phyloP scores from a whole-genome alignment of 2,329 filamentous ascomycete genomes.

The Venturia carpophila region DNA sequence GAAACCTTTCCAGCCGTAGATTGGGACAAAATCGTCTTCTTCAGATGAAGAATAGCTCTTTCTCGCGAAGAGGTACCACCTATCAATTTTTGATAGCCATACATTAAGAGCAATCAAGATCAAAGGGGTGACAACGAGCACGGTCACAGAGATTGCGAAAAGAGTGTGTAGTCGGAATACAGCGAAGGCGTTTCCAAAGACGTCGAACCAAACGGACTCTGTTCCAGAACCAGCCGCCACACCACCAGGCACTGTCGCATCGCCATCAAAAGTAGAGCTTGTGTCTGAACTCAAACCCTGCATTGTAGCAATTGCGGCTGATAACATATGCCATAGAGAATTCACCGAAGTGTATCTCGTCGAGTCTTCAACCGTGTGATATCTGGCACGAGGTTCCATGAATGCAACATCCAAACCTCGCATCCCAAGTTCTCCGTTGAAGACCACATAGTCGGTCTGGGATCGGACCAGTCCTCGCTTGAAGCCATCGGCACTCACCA shows the following conservation, averaged over 20 bases:
- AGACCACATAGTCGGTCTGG: constrained; percentile 83
- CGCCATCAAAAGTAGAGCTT: constrained; percentile 57
- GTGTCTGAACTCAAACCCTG: constrained; percentile 62
- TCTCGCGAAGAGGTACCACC: constrained; percentile 79
- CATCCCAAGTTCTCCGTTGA: constrained; percentile 67
- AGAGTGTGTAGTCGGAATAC: constrained; percentile 73
- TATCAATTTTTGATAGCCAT: constrained; percentile 62
- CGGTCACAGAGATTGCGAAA: constrained; percentile 77
- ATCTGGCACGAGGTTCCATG: constrained; percentile 73
- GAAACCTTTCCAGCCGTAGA: constrained; percentile 74
- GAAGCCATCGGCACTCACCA: constrained; percentile 79
- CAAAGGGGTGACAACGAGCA: constrained; percentile 73
- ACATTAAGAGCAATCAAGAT: constrained; percentile 62
- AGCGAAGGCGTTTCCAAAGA: constrained; percentile 73
- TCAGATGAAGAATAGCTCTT: constrained; percentile 51
- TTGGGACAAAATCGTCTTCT: constrained; percentile 50
- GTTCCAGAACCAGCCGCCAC: constrained; percentile 59
- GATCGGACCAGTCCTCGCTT: constrained; percentile 69
- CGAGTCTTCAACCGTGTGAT: constrained; percentile 89
- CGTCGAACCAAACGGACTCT: constrained; percentile 84
- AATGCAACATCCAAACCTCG: constrained; percentile 90
- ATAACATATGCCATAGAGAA: constrained; percentile 91
- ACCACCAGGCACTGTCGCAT: constrained; percentile 50
- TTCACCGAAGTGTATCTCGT: constrained; percentile 63
- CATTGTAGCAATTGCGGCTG: constrained; percentile 67